Conservation (phyloP, 2,329 filamentous ascomycete genomes). For the Fragosphaeria purpurea region DNA sequence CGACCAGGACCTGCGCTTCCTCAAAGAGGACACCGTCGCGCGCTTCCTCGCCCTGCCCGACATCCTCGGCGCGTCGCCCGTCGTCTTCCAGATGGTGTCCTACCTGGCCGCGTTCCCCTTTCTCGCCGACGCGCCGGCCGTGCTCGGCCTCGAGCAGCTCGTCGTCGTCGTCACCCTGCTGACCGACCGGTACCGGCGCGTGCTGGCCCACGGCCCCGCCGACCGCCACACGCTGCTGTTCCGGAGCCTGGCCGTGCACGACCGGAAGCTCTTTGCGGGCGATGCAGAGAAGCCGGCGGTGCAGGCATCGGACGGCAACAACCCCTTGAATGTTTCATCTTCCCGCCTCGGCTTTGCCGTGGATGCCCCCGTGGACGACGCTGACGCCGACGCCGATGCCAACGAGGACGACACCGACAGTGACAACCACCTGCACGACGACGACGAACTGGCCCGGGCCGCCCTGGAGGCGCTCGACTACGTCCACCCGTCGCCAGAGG, state of each 20-base stretch:
- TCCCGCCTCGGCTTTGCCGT: conserved; percentile 32
- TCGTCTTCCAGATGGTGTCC: conserved; percentile 62
- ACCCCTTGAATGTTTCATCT: not conserved
- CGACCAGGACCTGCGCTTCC: conserved; percentile 39
- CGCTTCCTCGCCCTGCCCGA: conserved; percentile 67
- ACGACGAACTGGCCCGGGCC: conserved; percentile 57
- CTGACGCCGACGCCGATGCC: conserved; percentile 40
- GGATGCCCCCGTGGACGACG: conserved; percentile 33
- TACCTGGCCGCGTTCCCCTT: conserved; percentile 68
- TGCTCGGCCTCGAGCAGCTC: conserved; percentile 59
- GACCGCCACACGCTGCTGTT: conserved; percentile 58
- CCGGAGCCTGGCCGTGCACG: conserved; percentile 61
- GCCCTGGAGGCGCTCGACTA: conserved; percentile 60
- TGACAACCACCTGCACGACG: conserved; percentile 26
- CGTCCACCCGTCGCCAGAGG: conserved; percentile 28
- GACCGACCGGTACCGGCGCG: conserved; percentile 57
- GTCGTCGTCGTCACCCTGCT: conserved; percentile 64
- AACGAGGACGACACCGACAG: conserved; percentile 34
- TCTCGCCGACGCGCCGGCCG: conserved; percentile 57
- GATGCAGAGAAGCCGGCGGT: conserved; percentile 6
- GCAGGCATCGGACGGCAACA: conserved; percentile 6
- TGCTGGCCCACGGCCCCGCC: conserved; percentile 46
- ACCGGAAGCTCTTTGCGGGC: conserved; percentile 39
- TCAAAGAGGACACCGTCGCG: conserved; percentile 60
- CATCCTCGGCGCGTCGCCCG: conserved; percentile 53